Evolutionary conservation across 139 green algal species (phyloP), one percentile per base, ranked within the genome.

Genomic region (Chlorella sorokiniana): DNA sequence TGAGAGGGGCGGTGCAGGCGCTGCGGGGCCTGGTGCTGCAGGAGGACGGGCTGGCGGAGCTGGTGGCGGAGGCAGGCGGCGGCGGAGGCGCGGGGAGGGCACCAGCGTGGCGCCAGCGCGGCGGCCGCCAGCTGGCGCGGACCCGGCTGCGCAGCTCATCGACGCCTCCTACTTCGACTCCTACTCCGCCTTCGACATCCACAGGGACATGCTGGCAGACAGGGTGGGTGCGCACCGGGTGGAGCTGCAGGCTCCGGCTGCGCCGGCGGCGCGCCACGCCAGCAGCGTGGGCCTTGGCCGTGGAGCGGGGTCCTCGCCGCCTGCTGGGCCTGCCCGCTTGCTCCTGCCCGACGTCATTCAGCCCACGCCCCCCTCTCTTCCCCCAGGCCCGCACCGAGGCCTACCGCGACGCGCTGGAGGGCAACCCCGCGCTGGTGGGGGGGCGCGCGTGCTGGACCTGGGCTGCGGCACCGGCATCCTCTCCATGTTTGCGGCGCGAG

Each of bases 401-500:
- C 0, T 98, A 98, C 79, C 89, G 85, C 22, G 74, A 81, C 14
- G 96, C 95, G 1, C 73, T 99, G 56, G 87, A 94, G 83, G 18
- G 69, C 37, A 98, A 99, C 85, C 91, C 91, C 0, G 25, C 22
- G 0, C 88, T 98, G 18, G 33, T 98, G 10, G 48, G 79, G 94
- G 89, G 10, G 88, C 91, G 5, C 56, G 14, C 0, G 94, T 99
- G 37, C 78, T 98, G 79, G 96, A 99, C 87, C 92, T 99, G 14
- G 96, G 96, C 27, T 98, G 95, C 79, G 96, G 96, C 69, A 99
- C 95, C 1, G 95, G 92, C 74, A 97, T 99, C 76, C 88, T 98
- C 31, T 97, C 92, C 45, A 89, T 99, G 77, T 98, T 99, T 92
- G 96, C 96, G 0, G 92, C 92, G 7, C 81, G 91, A 0, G 96